Base-by-base conservation (phyloP, 1,139 yeast species). In the Suhomyces coccinellae region DNA sequence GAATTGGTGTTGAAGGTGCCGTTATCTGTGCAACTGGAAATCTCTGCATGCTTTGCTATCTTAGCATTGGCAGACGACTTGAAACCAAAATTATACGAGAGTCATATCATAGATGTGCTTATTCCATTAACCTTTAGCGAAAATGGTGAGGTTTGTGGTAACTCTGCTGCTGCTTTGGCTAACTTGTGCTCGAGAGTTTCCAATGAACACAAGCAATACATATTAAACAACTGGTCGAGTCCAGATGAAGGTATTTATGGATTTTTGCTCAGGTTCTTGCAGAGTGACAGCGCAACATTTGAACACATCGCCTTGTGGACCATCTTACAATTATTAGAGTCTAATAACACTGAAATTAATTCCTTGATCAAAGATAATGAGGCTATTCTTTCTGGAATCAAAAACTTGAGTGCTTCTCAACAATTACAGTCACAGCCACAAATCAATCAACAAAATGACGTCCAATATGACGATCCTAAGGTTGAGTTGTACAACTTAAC, bases 291-390 rank as follows among this genome's bases (percentile, higher is more conserved):
- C 64, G 87, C 96, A n/a, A 93, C 98, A 0, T 95, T 93, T 67
- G 98, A 93, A 68, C 99, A 93, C 64, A 93, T 93, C 67, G 97
- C 99, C 1, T 80, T 91, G 50, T 93, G 99, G 99, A 91, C 97
- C 42, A 87, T 91, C 54, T 76, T 91, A 57, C 99, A 93, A 69
- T 77, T 93, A 52, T 77, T 95, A 52, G 99, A 93, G 68, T 84
- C 95, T 46, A 89, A 87, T 58, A 88, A 90, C 61, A 68, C 70
- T 41, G 86, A 86, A 48, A 80, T 93, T 44, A 80, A 81, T 50
- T 71, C 77, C 9, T 72, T 81, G 56, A 82, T 86, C 39, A 84
- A 84, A 59, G 80, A 72, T 45, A 80, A 82, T 58, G 77, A 73
- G 51, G 71, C 80, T n/a, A 77, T 82, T 15, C 73, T 81, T 43